Evolutionary conservation across 202 grass and related monocot genomes (phyloP), one percentile per base, ranked within the genome.

Genomic region (Zoysia matrella): DNA sequence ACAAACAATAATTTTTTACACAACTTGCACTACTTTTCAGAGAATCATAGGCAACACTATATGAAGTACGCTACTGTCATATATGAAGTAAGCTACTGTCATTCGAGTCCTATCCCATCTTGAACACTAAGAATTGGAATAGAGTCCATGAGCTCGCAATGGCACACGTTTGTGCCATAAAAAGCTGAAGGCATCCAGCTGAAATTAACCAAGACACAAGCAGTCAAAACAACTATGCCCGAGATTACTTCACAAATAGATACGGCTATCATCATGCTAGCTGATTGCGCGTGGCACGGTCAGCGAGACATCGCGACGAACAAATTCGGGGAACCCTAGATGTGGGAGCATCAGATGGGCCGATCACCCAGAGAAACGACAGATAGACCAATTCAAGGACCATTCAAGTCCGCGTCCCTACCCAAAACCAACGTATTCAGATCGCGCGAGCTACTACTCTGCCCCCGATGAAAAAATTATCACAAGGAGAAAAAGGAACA

Each of bases 301-400:
- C 22, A 22, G 22, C 22, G 22, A 22, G 22, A 55, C 41, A 82
- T 63, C 30, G 48, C 3, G 30, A 53, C 44, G 4, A 18, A 3
- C 73, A 18, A n/a, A 58, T 47, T 74, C 14, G n/a, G 39, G n/a
- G 60, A 80, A 83, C 54, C 73, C 78, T 85, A 81, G 8, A 58
- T n/a, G 22, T 7, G n/a, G 30, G 9, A 1, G 11, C 65, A 69
- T 8, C 2, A 85, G 72, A 52, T 7, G 39, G 4, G 2, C 47
- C 18, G 53, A 73, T 77, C 12, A 60, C 7, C 40, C 52, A 3
- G 76, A 7, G 47, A 44, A 48, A n/a, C 11, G 73, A 68, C 12
- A 57, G 11, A n/a, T 9, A 3, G 36, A 73, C 22, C 16, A 6
- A 60, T 60, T 60, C 39, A 45, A 14, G 44, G 4, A 46, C 1